Conservation (phyloP, 352 stramenopile species). For the Globisporangium perplexum region DNA sequence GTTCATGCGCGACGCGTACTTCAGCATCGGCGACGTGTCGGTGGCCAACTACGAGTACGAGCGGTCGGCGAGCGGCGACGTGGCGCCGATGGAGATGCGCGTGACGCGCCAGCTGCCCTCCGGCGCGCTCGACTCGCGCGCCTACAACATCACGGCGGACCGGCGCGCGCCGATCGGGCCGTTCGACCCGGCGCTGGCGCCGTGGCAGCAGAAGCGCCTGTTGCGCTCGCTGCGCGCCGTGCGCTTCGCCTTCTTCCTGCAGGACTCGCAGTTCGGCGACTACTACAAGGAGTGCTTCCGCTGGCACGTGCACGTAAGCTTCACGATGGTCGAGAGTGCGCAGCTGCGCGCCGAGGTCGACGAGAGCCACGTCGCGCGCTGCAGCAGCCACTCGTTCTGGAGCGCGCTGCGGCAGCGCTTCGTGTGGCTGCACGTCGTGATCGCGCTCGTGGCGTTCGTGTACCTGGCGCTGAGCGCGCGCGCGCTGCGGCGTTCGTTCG, state of each 20-base stretch:
- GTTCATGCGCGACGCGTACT: conserved; percentile 74
- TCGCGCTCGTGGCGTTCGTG: conserved; percentile 32
- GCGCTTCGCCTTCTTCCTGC: conserved; percentile 49
- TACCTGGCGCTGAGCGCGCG: conserved; percentile 65
- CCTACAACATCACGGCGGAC: conserved; percentile 41
- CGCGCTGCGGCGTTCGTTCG: conserved; percentile 45
- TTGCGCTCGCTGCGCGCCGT: conserved; percentile 41
- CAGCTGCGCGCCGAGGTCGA: conserved; percentile 50
- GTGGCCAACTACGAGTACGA: conserved; percentile 84
- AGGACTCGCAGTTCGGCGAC: conserved; percentile 65
- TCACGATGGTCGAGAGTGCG: conserved; percentile 40
- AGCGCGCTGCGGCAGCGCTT: conserved; percentile 50
- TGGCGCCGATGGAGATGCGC: conserved; percentile 32
- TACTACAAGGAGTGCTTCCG: conserved; percentile 85
- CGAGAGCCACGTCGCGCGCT: conserved; percentile 55
- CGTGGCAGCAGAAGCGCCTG: conserved; percentile 34
- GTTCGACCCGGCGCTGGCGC: conserved; percentile 36
- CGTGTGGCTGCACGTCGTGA: conserved; percentile 70
- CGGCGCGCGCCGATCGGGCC: conserved; percentile 36
- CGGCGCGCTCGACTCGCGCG: conserved; percentile 20
- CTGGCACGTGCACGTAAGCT: conserved; percentile 57
- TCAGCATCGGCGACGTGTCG: conserved; percentile 53
- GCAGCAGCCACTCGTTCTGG: conserved; percentile 42
- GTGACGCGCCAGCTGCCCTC: conserved; percentile 29
- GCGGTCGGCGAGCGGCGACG: conserved; percentile 14